A percentile compares a stretch with the other conserved stretches of the same genome.
Conservation (phyloP, 2,329 filamentous ascomycete genomes). For the Mariannaea elegans region DNA sequence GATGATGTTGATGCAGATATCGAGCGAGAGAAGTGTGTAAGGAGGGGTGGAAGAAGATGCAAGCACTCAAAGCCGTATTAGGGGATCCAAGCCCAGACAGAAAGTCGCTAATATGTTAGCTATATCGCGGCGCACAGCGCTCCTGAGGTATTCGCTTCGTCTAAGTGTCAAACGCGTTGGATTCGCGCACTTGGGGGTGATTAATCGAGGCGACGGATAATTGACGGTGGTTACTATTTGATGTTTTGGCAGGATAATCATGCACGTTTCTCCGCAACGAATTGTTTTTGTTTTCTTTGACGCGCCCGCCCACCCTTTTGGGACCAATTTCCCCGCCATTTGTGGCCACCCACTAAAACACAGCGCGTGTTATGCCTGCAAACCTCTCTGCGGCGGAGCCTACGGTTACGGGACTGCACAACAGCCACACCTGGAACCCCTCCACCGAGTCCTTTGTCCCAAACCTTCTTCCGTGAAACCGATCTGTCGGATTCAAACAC, state of each 20-base stretch:
- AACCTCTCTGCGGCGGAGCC: slow-evolving; percentile 31
- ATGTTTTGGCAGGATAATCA: neutral
- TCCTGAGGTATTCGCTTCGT: neutral
- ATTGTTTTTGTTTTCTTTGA: slow-evolving; percentile 48
- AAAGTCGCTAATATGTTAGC: neutral
- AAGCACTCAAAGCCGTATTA: slow-evolving; percentile 29
- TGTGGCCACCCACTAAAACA: slow-evolving; percentile 32
- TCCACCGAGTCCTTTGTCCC: slow-evolving; percentile 22
- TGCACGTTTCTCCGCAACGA: slow-evolving; percentile 35
- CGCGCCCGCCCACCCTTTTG: slow-evolving; percentile 33
- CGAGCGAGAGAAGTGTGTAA: slow-evolving; percentile 3
- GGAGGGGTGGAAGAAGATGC: slow-evolving; percentile 21
- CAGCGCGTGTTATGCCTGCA: slow-evolving; percentile 29
- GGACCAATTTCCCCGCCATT: slow-evolving; percentile 32
- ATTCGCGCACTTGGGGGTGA: neutral
- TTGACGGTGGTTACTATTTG: neutral
- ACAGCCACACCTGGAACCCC: slow-evolving; percentile 28
- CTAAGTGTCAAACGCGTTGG: slow-evolving; percentile 2
- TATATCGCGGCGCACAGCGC: neutral
- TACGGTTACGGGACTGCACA: slow-evolving; percentile 5
- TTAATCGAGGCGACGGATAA: neutral
- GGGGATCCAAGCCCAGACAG: neutral
- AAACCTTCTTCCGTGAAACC: neutral
- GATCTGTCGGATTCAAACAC: neutral
- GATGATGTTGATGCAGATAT: slow-evolving; percentile 16